These are phyloP conservation scores for Penicillium paradoxum DNA, from an alignment of 495 filamentous ascomycete species.

Conservation along the genomic window DNA sequence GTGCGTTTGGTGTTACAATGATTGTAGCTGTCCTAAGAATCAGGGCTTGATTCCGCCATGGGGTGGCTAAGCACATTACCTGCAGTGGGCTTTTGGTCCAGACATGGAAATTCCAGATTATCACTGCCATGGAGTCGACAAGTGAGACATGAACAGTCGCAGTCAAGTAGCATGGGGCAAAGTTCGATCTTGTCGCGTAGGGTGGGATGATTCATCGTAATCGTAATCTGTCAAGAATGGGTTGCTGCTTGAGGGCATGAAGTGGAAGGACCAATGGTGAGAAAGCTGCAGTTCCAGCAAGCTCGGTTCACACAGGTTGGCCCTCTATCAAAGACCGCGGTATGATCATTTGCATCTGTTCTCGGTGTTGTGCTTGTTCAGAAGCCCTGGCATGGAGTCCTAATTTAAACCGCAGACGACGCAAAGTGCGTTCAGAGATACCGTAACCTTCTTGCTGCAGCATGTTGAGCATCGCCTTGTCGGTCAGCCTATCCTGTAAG, in stretches of 20 bases:
- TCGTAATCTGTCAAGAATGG: neutral
- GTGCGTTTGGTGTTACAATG: neutral
- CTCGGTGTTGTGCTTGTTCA: conserved; percentile 12
- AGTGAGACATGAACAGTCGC: neutral
- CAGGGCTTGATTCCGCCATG: neutral
- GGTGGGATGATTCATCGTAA: neutral
- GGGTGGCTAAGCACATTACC: neutral
- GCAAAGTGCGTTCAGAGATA: conserved; percentile 25
- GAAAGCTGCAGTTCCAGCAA: neutral
- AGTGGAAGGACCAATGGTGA: neutral
- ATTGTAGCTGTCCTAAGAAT: neutral
- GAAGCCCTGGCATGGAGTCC: conserved; percentile 24
- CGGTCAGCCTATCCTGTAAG: conserved; percentile 22
- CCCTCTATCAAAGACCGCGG: neutral
- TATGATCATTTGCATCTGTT: conserved; percentile 2
- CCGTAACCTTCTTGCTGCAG: conserved; percentile 25
- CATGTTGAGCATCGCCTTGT: conserved; percentile 27
- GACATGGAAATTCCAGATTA: neutral
- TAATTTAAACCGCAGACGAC: conserved; percentile 24
- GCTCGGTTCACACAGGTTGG: neutral
- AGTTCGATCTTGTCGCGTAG: neutral
- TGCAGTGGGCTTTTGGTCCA: neutral
- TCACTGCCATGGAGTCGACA: neutral
- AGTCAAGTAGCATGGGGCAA: neutral
- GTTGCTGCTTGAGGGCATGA: conserved; percentile 1